These are phyloP conservation scores for Blastomyces parvus DNA, from an alignment of 2,329 filamentous ascomycete genomes.

Conservation along the genomic window DNA sequence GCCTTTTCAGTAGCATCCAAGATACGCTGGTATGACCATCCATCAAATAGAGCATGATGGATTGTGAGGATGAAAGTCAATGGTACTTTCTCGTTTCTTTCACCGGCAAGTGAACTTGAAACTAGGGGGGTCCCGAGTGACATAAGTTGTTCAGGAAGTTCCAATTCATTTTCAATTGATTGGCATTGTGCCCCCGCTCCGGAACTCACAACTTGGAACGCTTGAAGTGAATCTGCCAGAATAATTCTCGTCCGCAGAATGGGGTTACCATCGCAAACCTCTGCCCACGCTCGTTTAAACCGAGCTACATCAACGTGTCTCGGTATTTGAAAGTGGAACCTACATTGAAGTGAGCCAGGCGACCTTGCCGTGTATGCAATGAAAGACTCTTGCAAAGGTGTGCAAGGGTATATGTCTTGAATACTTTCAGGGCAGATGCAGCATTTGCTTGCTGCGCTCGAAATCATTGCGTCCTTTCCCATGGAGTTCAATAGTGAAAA, in stretches of 20 bases:
- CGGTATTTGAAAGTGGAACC: constrained; percentile 28
- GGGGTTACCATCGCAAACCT: constrained; percentile 24
- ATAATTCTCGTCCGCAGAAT: constrained; percentile 37
- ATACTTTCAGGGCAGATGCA: constrained; percentile 19
- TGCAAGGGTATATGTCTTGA: constrained; percentile 35
- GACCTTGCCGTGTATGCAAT: constrained; percentile 31
- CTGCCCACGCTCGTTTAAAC: constrained; percentile 34
- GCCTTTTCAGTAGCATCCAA: constrained; percentile 13
- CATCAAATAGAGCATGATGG: constrained; percentile 39
- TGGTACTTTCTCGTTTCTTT: background rate
- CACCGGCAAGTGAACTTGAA: constrained; percentile 11
- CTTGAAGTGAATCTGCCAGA: constrained; percentile 18
- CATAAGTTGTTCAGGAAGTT: constrained; percentile 8
- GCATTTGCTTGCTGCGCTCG: constrained; percentile 18
- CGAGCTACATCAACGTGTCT: constrained; percentile 24
- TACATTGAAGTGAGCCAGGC: constrained; percentile 34
- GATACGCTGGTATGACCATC: constrained; percentile 21
- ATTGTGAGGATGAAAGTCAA: constrained; percentile 30
- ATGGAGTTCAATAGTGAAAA: constrained; percentile 11
- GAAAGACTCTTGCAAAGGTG: constrained; percentile 36
- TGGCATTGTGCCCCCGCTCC: constrained; percentile 19
- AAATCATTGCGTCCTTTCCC: constrained; percentile 3
- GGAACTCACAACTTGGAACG: constrained; percentile 24
- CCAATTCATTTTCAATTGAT: constrained; percentile 9
- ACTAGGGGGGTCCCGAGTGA: constrained; percentile 13